These are phyloP conservation scores for Camellia sinensis DNA, from an alignment of 148 eudicot genomes.

Conservation along the genomic window DNA sequence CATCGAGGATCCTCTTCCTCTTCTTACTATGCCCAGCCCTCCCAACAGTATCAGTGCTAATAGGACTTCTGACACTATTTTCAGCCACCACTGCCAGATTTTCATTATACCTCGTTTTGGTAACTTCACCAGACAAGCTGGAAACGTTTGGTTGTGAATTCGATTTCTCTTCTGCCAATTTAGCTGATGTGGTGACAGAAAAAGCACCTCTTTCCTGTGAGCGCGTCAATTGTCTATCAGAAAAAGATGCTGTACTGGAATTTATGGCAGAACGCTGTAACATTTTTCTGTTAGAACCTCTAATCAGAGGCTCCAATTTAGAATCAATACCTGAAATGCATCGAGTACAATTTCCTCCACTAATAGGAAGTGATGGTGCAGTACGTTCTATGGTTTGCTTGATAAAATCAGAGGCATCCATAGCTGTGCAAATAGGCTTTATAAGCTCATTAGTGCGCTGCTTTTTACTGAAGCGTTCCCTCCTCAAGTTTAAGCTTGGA, in stretches of 20 bases:
- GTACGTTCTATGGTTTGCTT: slow-evolving; percentile 28
- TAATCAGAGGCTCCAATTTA: slow-evolving; percentile 65
- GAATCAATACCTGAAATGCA: slow-evolving; percentile 83
- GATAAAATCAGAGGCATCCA: slow-evolving; percentile 32
- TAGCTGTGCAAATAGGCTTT: slow-evolving; percentile 34
- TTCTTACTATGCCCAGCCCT: slow-evolving; percentile 28
- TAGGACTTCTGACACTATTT: slow-evolving; percentile 35
- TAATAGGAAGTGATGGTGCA: slow-evolving; percentile 20
- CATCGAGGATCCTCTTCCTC: slow-evolving; percentile 42
- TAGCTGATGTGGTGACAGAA: slow-evolving; percentile 43
- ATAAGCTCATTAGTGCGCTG: slow-evolving; percentile 32
- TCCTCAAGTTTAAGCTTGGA: slow-evolving; percentile 23
- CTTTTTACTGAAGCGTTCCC: slow-evolving; percentile 21
- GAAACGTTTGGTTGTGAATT: slow-evolving; percentile 28
- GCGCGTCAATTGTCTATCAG: slow-evolving; percentile 81
- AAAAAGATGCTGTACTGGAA: slow-evolving; percentile 80
- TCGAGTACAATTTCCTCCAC: slow-evolving; percentile 30
- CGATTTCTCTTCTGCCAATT: slow-evolving; percentile 36
- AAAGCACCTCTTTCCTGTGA: slow-evolving; percentile 68
- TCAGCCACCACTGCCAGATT: slow-evolving; percentile 41
- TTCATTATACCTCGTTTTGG: slow-evolving; percentile 23
- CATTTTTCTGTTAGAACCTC: slow-evolving; percentile 69
- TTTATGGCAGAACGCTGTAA: slow-evolving; percentile 67
- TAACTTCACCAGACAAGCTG: slow-evolving; percentile 33
- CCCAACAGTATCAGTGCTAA: slow-evolving; percentile 13